A percentile compares a stretch with the other conserved stretches of the same genome.
These are phyloP conservation scores for Phytomonas sp. DNA, from an alignment of 208 protist species.

Conservation along the genomic window DNA sequence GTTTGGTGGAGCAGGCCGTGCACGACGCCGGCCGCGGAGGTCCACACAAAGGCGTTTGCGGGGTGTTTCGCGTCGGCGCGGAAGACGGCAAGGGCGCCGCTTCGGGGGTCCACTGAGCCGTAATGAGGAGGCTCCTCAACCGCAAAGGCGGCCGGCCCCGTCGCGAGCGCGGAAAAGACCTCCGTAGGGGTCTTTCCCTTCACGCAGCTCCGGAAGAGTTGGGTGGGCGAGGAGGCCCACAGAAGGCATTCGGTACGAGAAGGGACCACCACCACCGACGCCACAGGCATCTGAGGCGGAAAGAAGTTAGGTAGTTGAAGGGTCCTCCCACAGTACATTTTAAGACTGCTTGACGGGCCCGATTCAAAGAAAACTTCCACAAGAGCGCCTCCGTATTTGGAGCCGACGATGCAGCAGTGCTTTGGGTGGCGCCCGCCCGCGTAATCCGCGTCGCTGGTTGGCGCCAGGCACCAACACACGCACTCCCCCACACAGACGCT, in stretches of 20 bases:
- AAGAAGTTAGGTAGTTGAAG: background rate
- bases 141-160: constrained; percentile 8
- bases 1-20: constrained; percentile 39
- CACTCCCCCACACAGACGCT: constrained; percentile 35
- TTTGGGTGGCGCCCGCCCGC: background rate
- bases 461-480: constrained; percentile 24
- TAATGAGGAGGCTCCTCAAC: constrained; percentile 12
- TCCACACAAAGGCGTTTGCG: constrained; percentile 55
- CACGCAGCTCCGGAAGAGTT: constrained; percentile 7
- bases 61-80: constrained; percentile 18
- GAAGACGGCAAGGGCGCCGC: constrained; percentile 27
- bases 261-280: background rate
- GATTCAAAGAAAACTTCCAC: background rate
- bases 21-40: constrained; percentile 30
- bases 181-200: background rate
- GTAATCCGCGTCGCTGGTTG: background rate
- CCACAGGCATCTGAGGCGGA: background rate
- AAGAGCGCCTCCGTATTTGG: background rate
- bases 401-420: background rate
- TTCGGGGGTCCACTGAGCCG: constrained; percentile 9
- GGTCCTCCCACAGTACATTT: background rate
- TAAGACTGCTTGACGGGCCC: background rate
- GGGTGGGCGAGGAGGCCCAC: constrained; percentile 14
- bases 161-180: constrained; percentile 8
- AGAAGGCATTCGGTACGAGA: background rate